Base-by-base conservation (phyloP, 768 basidiomycete species). In the Trametes maxima region DNA sequence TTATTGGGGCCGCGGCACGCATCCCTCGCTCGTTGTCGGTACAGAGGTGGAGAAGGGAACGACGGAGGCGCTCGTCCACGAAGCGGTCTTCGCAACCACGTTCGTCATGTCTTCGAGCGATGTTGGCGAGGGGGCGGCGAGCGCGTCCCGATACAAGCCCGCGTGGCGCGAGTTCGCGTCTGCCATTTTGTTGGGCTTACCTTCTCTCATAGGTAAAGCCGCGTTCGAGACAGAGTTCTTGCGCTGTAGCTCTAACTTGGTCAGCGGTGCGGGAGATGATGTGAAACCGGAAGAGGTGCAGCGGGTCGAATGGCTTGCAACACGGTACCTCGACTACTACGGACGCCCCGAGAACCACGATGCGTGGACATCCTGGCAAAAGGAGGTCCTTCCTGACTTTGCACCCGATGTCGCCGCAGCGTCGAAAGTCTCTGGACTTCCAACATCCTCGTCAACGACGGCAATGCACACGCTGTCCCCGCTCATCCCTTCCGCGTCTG, bases 21-120 rank as follows among this genome's bases (percentile, higher is more conserved):
- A 94, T 76, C 89, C 89, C 11, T 85, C 91, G 65, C 73, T 92
- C 22, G 74, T 82, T n/a, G 63, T 77, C 53, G 77, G 72, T 52
- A 69, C 59, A 36, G 74, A 78, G 57, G 78, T 93, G 36, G 78
- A 82, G 66, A 86, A 83, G 50, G 92, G 92, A 13, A 86, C 85
- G 0, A 82, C 85, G 42, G 92, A 94, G 70, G 91, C 94, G 0
- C 79, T 95, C 6, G 75, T 88, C 0, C 93, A 95, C 68, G 94
- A 94, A 73, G 76, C 84, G 12, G 86, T 92, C 13, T 94, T 94
- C 70, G 87, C 82, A 13, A 92, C 91, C 0, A 85, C 84, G 14
- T 91, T 88, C 69, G 45, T 50, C 24, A 44, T 51, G 58, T 35
- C 54, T 50, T 22, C 56, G 24, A 44, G 40, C 28, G 57, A 42